Conservation (phyloP, 202 grass and related monocot genomes). For the Carex sylvatica region DNA sequence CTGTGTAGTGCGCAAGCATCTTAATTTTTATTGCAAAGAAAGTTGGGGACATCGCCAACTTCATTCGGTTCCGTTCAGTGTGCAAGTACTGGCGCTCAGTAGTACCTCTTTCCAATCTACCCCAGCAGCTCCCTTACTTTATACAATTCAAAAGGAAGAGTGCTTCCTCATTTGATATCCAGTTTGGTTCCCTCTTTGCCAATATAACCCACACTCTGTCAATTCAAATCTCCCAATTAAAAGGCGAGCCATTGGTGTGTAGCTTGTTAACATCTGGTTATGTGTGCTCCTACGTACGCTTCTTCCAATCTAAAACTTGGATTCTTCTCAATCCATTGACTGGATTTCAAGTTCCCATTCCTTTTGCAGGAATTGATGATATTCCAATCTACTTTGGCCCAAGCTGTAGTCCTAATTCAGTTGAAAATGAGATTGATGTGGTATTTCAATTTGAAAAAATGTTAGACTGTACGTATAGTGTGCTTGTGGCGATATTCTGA, state of each 20-base stretch:
- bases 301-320: not conserved
- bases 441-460: not conserved
- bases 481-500: not conserved
- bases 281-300: not conserved
- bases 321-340: not conserved
- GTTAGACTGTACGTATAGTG: not conserved
- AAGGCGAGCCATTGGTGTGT: not conserved
- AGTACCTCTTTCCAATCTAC: not conserved
- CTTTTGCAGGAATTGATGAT: not conserved
- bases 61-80: not conserved
- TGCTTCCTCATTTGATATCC: not conserved
- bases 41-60: not conserved
- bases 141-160: not conserved
- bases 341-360: not conserved
- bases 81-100: slow-evolving; percentile 3
- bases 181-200: not conserved
- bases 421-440: not conserved
- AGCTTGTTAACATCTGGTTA: not conserved
- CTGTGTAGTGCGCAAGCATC: too few relatives aligned
- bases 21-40: not conserved
- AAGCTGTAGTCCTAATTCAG: not conserved
- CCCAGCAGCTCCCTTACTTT: not conserved
- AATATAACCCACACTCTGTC: not conserved
- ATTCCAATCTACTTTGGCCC: not conserved
- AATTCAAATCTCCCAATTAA: not conserved